Evolutionary conservation across 768 basidiomycete species (phyloP), one percentile per base, ranked within the genome.

Genomic region (Termitomyces titanicus): DNA sequence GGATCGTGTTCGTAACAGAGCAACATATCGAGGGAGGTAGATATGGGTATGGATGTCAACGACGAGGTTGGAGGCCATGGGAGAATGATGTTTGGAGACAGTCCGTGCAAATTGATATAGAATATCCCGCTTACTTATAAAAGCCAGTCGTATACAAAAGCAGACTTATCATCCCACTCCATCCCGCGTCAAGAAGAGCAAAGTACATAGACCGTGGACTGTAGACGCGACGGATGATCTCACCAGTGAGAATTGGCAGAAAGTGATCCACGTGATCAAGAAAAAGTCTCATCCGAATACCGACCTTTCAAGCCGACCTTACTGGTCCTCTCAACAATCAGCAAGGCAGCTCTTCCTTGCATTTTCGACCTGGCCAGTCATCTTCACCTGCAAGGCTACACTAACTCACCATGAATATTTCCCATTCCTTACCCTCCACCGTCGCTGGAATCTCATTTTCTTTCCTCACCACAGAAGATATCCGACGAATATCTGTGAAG

Each of bases 401-500:
- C 3, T 48, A n/a, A 29, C 47, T 54, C 46, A 62, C 54, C 53
- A 93, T 98, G 96, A 95, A 99, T 72, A 90, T 96, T 72, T 80
- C 94, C 5, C 83, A 89, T 63, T 88, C 95, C 12, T 71, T 98
- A 40, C 88, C 93, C n/a, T 88, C 94, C 0, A 83, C 86, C 29
- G 86, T 95, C 58, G 73, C 85, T 52, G 88, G 89, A 59, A 73
- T 98, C 56, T 93, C 94, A 9, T 99, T 99, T 71, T 94, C 94
- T 1, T 96, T 94, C 70, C 84, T 99, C 49, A 84, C 89, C 15
- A 76, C 92, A 13, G 81, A 89, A 62, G 95, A 99, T 70, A 80
- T 98, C 66, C 84, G 89, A 43, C 84, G 89, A 55, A 93, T 98
- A 66, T 96, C 94, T n/a, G 96, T 98, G 66, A 95, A 97, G 74